Base-by-base conservation (phyloP, 73 alveolate species). In the Paramecium octaurelia region DNA sequence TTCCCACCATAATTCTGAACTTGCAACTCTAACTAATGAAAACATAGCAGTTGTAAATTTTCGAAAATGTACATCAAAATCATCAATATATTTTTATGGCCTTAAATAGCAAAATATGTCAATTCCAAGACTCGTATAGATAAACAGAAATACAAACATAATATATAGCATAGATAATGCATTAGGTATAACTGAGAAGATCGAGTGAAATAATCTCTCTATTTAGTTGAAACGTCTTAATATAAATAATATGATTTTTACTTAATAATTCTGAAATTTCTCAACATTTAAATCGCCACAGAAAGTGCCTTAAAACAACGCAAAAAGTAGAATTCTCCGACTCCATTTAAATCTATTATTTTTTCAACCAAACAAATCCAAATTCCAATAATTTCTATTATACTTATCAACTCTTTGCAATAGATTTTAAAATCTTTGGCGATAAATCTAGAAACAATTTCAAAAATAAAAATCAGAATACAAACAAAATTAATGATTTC, bases 41-140 rank as follows among this genome's bases (percentile, higher is more conserved):
- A 80, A 80, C 91, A 80, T 80, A 2, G 91, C 91, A 80, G 91
- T 80, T 23, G 91, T n/a, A 80, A 80, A 80, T 23, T 42, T 80
- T 80, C 73, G 20, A 46, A 80, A 80, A 80, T 80, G 91, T 46
- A 48, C 31, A 80, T 80, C 91, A 80, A 44, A 80, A 42, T 46
- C 91, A 42, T 80, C 57, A 20, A 80, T 44, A 20, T 20, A 80
- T 80, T 40, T 23, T 21, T 80, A 80, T 16, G 91, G 91, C 21
- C 73, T 80, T 48, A 80, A 44, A 80, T 24, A 80, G 11, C 64
- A 34, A 80, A 80, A 80, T 0, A 80, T 44, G 24, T 80, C 75
- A 12, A 80, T 46, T 24, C 91, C 91, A 31, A 80, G 57, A 80
- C 34, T 80, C 8, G 91, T 80, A 23, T 44, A 80, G 21, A 80